Percentiles rank a stretch among this genome's conserved stretches.
Conservation (phyloP, 495 filamentous ascomycete genomes). For the Neurospora sp. region DNA sequence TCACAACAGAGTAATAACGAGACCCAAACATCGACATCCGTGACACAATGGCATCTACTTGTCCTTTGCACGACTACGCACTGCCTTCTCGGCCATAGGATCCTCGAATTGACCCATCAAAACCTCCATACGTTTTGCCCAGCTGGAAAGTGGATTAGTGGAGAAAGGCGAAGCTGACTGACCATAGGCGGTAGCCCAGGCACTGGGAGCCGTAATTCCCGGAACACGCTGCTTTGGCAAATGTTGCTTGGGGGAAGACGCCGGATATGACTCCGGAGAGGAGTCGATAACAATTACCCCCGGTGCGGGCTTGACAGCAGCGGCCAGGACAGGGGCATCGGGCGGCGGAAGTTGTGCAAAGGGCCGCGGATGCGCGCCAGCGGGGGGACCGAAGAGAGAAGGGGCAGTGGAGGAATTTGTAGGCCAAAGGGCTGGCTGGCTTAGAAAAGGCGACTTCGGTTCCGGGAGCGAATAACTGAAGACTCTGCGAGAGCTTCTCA, state of each 20-base stretch:
- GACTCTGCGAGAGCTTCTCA: background rate
- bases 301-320: background rate
- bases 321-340: background rate
- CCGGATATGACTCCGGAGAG: background rate
- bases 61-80: too few species aligned
- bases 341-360: background rate
- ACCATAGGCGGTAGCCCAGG: background rate
- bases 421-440: background rate
- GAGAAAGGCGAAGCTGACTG: background rate
- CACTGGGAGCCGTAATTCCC: background rate
- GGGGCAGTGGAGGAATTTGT: background rate
- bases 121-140: too few species aligned
- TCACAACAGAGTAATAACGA: background rate
- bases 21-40: background rate
- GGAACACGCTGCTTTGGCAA: background rate
- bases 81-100: too few species aligned
- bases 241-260: background rate
- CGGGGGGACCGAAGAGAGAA: background rate
- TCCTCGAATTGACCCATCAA: too few species aligned
- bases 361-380: too few species aligned
- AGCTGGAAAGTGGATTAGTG: too few species aligned
- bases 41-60: background rate
- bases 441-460: background rate
- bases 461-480: background rate
- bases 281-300: background rate